Evolutionary conservation across 2,329 filamentous ascomycete genomes (phyloP), one percentile per base, ranked within the genome.

Genomic region (Blumeriella jaapii): DNA sequence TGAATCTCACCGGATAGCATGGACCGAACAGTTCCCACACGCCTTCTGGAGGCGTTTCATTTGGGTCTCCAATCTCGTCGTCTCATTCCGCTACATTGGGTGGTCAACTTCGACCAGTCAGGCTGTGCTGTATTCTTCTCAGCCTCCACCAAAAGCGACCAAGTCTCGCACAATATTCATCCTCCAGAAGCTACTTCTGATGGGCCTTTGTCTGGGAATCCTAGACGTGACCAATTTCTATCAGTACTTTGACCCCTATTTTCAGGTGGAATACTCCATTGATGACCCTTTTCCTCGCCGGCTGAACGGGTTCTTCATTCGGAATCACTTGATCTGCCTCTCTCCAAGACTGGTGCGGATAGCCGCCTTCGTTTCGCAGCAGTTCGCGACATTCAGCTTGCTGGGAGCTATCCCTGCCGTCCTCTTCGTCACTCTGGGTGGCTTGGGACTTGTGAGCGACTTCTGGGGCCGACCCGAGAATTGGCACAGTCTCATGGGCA

Each of bases 231-330:
- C 34, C 15, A 36, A 39, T 19, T 11, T 34, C 11, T 42, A 37
- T 22, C 26, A 34, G 13, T 28, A 38, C 13, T 34, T 39, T 24
- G 40, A 42, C 27, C 40, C 36, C 10, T 42, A 42, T 19, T 37
- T 42, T 30, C 40, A 42, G 24, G 32, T 42, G 30, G 30, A 38
- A 9, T 36, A 29, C 1, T 27, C 29, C 1, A 42, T 42, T 12
- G 29, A 34, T 23, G 32, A 38, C 8, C 15, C 29, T 8, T 39
- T 39, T 19, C 36, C 40, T 5, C 40, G 24, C 13, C 33, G 22
- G 7, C 15, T 42, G 7, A 20, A 18, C 4, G 14, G 27, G 2
- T 42, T 39, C 22, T 27, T 39, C n/a, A 12, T 27, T 7, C 5
- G 10, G 14, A 31, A 38, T 16, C 15, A 31, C 14, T 32, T 39